These are phyloP conservation scores for Pezicula neosporulosa DNA, from an alignment of 2,329 filamentous ascomycete genomes.

Conservation along the genomic window DNA sequence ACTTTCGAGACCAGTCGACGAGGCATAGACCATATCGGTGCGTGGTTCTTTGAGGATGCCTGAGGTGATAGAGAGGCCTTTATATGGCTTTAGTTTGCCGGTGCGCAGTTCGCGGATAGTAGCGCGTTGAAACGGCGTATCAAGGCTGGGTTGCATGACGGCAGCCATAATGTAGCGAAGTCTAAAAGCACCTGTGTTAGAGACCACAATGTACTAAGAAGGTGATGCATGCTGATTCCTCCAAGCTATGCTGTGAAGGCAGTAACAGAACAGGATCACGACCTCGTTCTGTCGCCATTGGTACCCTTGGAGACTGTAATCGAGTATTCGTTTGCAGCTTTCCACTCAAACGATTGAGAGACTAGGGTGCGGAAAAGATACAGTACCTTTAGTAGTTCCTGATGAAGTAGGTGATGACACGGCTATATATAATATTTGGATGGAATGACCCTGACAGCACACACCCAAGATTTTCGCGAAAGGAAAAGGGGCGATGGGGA, in stretches of 20 bases:
- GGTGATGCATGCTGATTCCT: too few species aligned
- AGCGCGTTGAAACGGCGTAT: constrained; percentile 13
- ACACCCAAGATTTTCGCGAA: neutral
- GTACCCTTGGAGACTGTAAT: too few species aligned
- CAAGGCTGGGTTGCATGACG: constrained; percentile 8
- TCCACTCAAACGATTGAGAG: too few species aligned
- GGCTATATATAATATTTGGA: neutral
- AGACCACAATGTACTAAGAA: too few species aligned
- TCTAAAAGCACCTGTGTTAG: too few species aligned
- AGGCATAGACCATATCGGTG: constrained; percentile 13
- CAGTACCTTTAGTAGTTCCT: too few species aligned
- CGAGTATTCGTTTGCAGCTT: too few species aligned
- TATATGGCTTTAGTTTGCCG: constrained; percentile 52
- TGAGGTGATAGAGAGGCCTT: constrained; percentile 45
- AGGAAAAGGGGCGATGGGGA: constrained; percentile 1
- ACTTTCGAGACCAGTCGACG: constrained; percentile 43
- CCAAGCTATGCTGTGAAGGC: too few species aligned
- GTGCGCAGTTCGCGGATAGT: constrained; percentile 53
- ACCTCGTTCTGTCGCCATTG: too few species aligned
- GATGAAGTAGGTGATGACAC: neutral
- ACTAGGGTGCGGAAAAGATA: too few species aligned
- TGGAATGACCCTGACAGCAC: neutral
- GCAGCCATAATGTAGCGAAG: constrained; percentile 9
- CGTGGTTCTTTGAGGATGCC: constrained; percentile 41
- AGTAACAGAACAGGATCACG: too few species aligned